A percentile compares a stretch with the other conserved stretches of the same genome.
phyloP scores from a whole-genome alignment of 1,139 yeast species.

The Suhomyces atakaporum region DNA sequence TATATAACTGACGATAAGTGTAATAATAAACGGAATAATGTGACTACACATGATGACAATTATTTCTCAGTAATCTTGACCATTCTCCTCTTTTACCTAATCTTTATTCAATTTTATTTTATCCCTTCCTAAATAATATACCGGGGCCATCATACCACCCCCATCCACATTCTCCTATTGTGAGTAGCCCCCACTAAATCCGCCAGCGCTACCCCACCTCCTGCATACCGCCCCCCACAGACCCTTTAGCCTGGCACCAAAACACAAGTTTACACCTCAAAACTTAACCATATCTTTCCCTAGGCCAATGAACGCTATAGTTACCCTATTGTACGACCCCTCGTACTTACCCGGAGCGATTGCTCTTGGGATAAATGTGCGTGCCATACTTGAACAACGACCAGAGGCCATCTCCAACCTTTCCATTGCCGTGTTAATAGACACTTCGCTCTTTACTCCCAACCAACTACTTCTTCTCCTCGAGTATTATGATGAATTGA shows the following conservation, averaged over 20 bases:
- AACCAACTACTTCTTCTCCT: slow-evolving; percentile 32
- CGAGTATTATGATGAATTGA: slow-evolving; percentile 32
- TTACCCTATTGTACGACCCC: slow-evolving; percentile 65
- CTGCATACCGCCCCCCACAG: neutral
- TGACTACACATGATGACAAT: too few species aligned
- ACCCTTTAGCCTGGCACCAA: neutral
- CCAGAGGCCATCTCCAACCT: slow-evolving; percentile 4
- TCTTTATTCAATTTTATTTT: too few species aligned
- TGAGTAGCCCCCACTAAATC: neutral
- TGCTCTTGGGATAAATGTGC: slow-evolving; percentile 52
- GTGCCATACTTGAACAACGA: slow-evolving; percentile 15
- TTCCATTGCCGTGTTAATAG: slow-evolving; percentile 38
- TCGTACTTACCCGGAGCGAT: slow-evolving; percentile 78
- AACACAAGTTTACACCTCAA: neutral
- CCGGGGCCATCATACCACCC: too few species aligned
- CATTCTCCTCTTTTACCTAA: too few species aligned
- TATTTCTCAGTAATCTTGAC: too few species aligned
- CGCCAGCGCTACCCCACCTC: neutral
- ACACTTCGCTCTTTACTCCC: slow-evolving; percentile 28
- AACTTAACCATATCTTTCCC: neutral
- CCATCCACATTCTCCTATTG: neutral
- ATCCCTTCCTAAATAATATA: too few species aligned
- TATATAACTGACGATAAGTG: too few species aligned
- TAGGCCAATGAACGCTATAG: slow-evolving; percentile 46
- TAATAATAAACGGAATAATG: too few species aligned